Percentiles rank a stretch among this genome's conserved stretches.
Conservation (phyloP, 1,284 basidiomycete genomes). For the Ceratobasidium sp. region DNA sequence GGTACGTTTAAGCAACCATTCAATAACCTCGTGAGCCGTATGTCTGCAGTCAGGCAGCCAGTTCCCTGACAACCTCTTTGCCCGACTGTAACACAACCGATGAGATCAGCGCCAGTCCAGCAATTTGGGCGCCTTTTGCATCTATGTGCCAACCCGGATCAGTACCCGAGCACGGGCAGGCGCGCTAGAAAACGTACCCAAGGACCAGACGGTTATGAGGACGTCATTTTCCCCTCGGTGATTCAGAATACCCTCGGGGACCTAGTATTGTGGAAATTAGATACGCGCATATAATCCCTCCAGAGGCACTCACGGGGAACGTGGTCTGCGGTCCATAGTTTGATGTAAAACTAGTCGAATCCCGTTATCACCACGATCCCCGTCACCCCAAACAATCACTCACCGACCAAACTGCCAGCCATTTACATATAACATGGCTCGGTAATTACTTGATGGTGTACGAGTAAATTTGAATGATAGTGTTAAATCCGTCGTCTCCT, state of each 20-base stretch:
- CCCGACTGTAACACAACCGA: constrained; percentile 48
- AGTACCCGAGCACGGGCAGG: neutral
- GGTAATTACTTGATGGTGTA: constrained; percentile 49
- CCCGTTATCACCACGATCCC: neutral
- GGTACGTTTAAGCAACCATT: too few relatives aligned
- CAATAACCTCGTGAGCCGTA: too few relatives aligned
- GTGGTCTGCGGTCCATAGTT: constrained; percentile 44
- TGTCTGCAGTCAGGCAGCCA: constrained; percentile 10
- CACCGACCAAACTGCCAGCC: constrained; percentile 55
- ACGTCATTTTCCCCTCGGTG: constrained; percentile 53
- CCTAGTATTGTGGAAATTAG: constrained; percentile 44
- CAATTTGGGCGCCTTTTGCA: constrained; percentile 51
- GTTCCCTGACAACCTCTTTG: constrained; percentile 44
- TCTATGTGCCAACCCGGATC: too few relatives aligned
- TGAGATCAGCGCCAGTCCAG: constrained; percentile 48
- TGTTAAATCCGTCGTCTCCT: too few relatives aligned
- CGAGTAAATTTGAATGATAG: constrained; percentile 40
- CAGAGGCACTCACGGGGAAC: constrained; percentile 46
- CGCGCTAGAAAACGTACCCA: constrained; percentile 45
- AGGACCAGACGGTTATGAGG: constrained; percentile 53
- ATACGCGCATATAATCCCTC: constrained; percentile 43
- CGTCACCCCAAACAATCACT: neutral
- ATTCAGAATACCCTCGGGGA: constrained; percentile 56
- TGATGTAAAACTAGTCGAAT: constrained; percentile 43
- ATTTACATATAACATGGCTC: too few relatives aligned